Percentiles rank a stretch among this genome's conserved stretches.
Evolutionary conservation across 2,329 filamentous ascomycete genomes (phyloP).

Genomic region (Talaromyces albobiverticillius): DNA sequence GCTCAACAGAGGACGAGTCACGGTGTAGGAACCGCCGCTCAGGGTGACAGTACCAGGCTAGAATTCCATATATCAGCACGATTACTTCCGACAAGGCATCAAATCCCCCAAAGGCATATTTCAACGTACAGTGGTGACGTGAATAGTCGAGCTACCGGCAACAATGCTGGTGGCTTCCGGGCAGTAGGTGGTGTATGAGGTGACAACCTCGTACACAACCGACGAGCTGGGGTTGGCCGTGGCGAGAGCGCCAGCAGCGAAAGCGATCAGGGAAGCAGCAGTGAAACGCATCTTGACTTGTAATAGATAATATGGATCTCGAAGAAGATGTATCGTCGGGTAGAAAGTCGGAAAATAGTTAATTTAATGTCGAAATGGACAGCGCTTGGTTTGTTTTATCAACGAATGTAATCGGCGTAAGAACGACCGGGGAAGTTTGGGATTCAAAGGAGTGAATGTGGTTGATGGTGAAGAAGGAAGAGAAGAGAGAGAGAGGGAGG

Average conservation of each 20-base stretch:
- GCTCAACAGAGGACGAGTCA: slow-evolving; percentile 52
- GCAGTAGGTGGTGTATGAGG: slow-evolving; percentile 69
- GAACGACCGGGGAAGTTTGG: slow-evolving; percentile 12
- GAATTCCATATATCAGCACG: slow-evolving; percentile 1
- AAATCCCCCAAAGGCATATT: too few relatives aligned
- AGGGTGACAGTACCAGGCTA: slow-evolving; percentile 68
- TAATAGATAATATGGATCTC: background rate
- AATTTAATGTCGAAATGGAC: background rate
- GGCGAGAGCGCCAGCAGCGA: slow-evolving; percentile 38
- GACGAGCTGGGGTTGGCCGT: slow-evolving; percentile 6
- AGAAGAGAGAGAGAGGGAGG: background rate
- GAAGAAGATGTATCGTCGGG: background rate
- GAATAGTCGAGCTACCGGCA: slow-evolving; percentile 66
- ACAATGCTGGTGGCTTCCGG: slow-evolving; percentile 63
- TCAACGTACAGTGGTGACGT: slow-evolving; percentile 59
- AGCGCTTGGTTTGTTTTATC: background rate
- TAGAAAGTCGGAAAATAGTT: background rate
- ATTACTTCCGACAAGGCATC: too few relatives aligned
- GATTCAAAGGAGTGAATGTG: slow-evolving; percentile 6
- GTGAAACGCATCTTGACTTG: slow-evolving; percentile 48
- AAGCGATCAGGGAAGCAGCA: slow-evolving; percentile 37
- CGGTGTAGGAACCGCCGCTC: slow-evolving; percentile 71
- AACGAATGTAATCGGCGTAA: slow-evolving; percentile 17
- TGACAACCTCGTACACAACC: slow-evolving; percentile 54
- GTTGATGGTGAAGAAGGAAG: background rate